A percentile compares a stretch with the other conserved stretches of the same genome.
phyloP scores from a whole-genome alignment of 345 rosid species.

The Conringia planisiliqua region DNA sequence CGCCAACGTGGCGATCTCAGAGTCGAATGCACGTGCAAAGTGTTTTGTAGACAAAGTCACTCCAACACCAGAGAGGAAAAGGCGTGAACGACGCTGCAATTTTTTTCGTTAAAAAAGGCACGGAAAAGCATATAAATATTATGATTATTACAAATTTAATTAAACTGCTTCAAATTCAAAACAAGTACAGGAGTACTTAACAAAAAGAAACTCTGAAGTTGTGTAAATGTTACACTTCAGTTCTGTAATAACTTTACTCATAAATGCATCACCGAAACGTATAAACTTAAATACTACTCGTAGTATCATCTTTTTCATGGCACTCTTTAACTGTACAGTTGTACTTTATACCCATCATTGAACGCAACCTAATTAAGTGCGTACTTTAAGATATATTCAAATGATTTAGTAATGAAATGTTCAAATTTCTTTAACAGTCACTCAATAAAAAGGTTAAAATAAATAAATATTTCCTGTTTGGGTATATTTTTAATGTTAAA shows the following conservation, averaged over 20 bases:
- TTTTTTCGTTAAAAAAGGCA: neutral
- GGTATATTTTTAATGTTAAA: neutral
- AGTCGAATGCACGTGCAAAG: conserved; percentile 25
- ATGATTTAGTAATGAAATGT: neutral
- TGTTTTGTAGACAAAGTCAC: conserved; percentile 17
- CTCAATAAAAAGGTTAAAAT: neutral
- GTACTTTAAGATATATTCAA: neutral
- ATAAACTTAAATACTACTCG: neutral
- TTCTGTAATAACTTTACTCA: neutral
- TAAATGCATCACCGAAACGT: conserved; percentile 24
- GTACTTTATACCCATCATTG: conserved; percentile 11
- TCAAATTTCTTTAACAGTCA: neutral
- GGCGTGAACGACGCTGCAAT: conserved; percentile 29
- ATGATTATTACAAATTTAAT: too few relatives aligned
- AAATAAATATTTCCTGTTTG: neutral
- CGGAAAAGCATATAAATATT: neutral
- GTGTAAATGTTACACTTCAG: neutral
- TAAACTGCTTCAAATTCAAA: conserved; percentile 8
- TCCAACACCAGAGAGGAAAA: conserved; percentile 8
- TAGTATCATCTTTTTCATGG: conserved; percentile 18
- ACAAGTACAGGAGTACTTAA: neutral
- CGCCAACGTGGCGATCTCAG: conserved; percentile 7
- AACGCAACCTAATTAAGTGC: conserved; percentile 8
- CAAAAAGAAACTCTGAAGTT: neutral
- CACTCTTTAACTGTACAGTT: conserved; percentile 5